Evolutionary conservation across 2,329 filamentous ascomycete species (phyloP).

Genomic region (Fusarium humuli): DNA sequence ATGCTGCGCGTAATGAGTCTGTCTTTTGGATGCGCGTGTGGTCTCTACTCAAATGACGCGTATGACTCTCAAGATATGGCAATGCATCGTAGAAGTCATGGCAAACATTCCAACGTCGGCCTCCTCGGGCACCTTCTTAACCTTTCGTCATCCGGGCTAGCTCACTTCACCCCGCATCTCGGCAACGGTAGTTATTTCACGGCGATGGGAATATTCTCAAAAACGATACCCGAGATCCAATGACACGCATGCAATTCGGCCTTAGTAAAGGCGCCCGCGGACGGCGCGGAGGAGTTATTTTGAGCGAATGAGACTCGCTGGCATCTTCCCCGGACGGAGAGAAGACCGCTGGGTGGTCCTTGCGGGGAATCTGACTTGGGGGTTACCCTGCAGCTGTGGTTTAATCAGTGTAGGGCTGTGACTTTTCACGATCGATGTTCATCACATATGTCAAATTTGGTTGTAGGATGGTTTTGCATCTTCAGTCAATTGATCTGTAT

Average conservation of each 20-base stretch:
- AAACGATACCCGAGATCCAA: slow-evolving; percentile 11
- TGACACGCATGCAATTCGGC: background rate
- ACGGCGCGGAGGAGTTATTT: background rate
- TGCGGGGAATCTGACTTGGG: background rate
- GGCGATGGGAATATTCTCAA: slow-evolving; percentile 1
- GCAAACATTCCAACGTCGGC: background rate
- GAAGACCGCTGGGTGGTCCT: background rate
- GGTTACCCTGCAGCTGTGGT: background rate
- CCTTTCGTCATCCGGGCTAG: background rate
- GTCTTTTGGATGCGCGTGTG: too few species aligned
- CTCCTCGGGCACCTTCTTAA: background rate
- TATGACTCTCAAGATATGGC: background rate
- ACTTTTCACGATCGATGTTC: background rate
- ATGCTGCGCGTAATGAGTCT: too few species aligned
- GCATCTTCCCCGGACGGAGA: slow-evolving; percentile 1
- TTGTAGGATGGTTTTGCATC: background rate
- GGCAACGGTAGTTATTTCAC: slow-evolving; percentile 7
- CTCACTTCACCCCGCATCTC: slow-evolving; percentile 23
- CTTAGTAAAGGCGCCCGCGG: background rate
- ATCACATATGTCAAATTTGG: background rate
- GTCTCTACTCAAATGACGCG: background rate
- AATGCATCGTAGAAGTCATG: background rate
- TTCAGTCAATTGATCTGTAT: too few species aligned
- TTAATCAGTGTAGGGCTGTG: background rate
- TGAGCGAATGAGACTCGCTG: slow-evolving; percentile 7